Evolutionary conservation across 2,329 filamentous ascomycete genomes (phyloP).

Genomic region (Aspergillus carbonarius): DNA sequence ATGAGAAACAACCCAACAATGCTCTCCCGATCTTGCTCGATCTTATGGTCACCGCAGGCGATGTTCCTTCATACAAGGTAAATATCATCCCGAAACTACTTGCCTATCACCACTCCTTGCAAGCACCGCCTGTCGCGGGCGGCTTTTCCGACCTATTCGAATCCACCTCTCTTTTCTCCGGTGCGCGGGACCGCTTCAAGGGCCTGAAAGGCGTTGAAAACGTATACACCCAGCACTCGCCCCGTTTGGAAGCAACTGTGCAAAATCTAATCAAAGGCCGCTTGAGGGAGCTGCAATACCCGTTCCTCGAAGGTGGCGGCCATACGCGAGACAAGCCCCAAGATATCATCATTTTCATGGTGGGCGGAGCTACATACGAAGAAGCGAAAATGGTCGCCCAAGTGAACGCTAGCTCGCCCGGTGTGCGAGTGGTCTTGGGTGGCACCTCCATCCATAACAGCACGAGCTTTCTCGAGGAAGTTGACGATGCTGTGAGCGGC

Average conservation of each 20-base stretch:
- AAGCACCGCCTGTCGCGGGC: conserved; percentile 70
- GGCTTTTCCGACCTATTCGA: conserved; percentile 93
- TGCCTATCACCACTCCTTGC: conserved; percentile 81
- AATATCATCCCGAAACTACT: conserved; percentile 80
- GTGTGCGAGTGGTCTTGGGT: conserved; percentile 83
- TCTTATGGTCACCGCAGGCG: conserved; percentile 79
- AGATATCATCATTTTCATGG: conserved; percentile 91
- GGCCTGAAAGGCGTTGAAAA: conserved; percentile 97
- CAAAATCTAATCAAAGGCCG: conserved; percentile 93
- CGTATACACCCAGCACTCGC: conserved; percentile 96
- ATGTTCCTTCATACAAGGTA: conserved; percentile 71
- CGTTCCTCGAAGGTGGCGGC: conserved; percentile 85
- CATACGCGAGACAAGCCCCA: conserved; percentile 93
- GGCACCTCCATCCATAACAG: conserved; percentile 89
- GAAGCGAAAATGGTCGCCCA: conserved; percentile 96
- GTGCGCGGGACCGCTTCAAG: conserved; percentile 83
- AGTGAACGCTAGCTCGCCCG: conserved; percentile 86
- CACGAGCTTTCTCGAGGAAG: conserved; percentile 81
- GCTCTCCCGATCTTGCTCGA: conserved; percentile 82
- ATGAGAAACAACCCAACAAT: conserved; percentile 82
- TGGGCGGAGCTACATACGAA: conserved; percentile 92
- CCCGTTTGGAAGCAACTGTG: conserved; percentile 79
- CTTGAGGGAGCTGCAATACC: conserved; percentile 81
- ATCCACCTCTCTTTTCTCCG: conserved; percentile 84
- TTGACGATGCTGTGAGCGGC: conserved; percentile 79